These are phyloP conservation scores for Colletotrichum simmondsii DNA, from an alignment of 2,329 filamentous ascomycete species.

Conservation along the genomic window DNA sequence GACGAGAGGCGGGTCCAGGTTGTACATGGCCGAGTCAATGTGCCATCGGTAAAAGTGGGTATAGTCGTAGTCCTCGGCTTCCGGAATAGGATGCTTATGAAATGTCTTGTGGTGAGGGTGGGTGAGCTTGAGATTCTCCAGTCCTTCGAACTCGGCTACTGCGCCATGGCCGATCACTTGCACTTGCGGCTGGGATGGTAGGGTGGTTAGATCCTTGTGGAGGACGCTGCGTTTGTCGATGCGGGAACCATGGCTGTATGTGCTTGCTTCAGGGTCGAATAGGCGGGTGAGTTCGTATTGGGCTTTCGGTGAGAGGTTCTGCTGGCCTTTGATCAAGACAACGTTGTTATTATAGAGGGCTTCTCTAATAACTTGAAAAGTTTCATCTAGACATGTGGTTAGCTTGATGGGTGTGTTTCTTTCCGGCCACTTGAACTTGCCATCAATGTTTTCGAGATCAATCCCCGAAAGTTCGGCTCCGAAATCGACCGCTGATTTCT, in stretches of 20 bases:
- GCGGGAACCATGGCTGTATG: background rate
- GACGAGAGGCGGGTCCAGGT: background rate
- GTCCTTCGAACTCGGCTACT: background rate
- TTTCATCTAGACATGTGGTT: background rate
- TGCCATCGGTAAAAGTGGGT: background rate
- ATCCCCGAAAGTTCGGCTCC: background rate
- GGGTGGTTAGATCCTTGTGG: background rate
- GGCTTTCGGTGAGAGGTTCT: background rate
- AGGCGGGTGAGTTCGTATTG: slow-evolving; percentile 6
- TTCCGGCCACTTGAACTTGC: background rate
- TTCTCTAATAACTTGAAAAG: background rate
- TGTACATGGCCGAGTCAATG: background rate
- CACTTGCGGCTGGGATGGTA: background rate
- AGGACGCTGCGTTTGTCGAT: background rate
- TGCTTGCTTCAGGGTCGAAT: background rate
- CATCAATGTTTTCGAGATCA: background rate
- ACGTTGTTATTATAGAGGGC: background rate
- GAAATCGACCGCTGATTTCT: background rate
- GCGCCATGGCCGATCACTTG: background rate
- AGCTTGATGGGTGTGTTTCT: background rate
- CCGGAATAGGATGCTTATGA: background rate
- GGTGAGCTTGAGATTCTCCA: background rate
- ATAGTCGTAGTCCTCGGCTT: background rate
- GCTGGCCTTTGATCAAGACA: slow-evolving; percentile 3
- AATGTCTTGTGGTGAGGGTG: background rate